A percentile compares a stretch with the other conserved stretches of the same genome.
Evolutionary conservation across 768 basidiomycete species (phyloP).

Genomic region (Hemileccinum impolitum): DNA sequence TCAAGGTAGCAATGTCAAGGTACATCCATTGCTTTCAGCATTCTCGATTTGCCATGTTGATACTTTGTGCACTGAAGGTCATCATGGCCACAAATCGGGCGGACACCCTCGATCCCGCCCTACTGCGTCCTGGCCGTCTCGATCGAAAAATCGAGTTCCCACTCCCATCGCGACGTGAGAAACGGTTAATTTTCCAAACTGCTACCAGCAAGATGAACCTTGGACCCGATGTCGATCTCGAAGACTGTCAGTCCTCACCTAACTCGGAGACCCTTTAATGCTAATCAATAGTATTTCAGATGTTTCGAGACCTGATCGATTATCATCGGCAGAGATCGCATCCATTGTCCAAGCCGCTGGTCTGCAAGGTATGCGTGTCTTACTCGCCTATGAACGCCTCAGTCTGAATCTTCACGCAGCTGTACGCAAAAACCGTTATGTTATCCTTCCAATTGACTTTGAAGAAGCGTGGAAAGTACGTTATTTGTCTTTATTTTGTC

Average conservation of each 20-base stretch:
- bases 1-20: constrained; percentile 98
- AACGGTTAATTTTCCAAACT: constrained; percentile 97
- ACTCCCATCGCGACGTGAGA: constrained; percentile 87
- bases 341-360: constrained; percentile 97
- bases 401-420: constrained; percentile 38
- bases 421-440: constrained; percentile 96
- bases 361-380: constrained; percentile 66
- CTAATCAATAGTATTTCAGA: constrained; percentile 46
- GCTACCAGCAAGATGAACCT: constrained; percentile 97
- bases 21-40: constrained; percentile 24
- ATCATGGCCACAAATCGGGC: constrained; percentile 99
- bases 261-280: constrained; percentile 1
- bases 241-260: constrained; percentile 76
- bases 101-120: constrained; percentile 95
- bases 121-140: constrained; percentile 94
- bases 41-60: not conserved
- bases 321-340: constrained; percentile 94
- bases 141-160: constrained; percentile 99
- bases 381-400: not conserved
- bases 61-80: constrained; percentile 50
- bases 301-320: constrained; percentile 91
- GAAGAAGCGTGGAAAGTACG: constrained; percentile 99
- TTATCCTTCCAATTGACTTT: constrained; percentile 95
- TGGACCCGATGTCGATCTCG: constrained; percentile 94
- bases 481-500: constrained; percentile 53